Percentiles rank a stretch among this genome's conserved stretches.
phyloP scores from a whole-genome alignment of 148 eudicot species.

The Fagopyrum tataricum region DNA sequence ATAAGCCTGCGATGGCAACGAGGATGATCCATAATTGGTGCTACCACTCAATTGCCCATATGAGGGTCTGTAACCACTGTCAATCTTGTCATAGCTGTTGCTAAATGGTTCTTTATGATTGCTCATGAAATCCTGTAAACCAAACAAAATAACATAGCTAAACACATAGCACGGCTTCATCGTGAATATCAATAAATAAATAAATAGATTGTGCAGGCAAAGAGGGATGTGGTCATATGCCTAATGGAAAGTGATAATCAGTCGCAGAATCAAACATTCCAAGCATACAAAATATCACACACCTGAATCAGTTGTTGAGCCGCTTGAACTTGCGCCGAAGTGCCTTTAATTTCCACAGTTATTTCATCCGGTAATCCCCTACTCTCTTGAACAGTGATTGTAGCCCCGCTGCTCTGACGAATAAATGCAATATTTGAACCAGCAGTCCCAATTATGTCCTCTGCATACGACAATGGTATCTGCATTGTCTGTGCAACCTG shows the following conservation, averaged over 20 bases:
- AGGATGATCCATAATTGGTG: slow-evolving; percentile 12
- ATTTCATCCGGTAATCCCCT: slow-evolving; percentile 74
- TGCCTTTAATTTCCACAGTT: slow-evolving; percentile 91
- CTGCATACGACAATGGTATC: slow-evolving; percentile 84
- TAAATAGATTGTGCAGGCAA: too few relatives aligned
- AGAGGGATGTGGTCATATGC: too few relatives aligned
- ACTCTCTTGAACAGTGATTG: slow-evolving; percentile 83
- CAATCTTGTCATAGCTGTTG: slow-evolving; percentile 45
- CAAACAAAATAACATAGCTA: background rate
- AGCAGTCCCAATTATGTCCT: slow-evolving; percentile 86
- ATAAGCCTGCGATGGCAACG: slow-evolving; percentile 9
- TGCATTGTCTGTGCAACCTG: slow-evolving; percentile 93
- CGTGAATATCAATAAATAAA: too few relatives aligned
- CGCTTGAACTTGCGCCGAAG: slow-evolving; percentile 67
- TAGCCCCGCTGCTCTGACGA: slow-evolving; percentile 82
- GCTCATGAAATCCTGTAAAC: slow-evolving; percentile 54
- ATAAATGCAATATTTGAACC: slow-evolving; percentile 90
- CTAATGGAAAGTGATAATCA: too few relatives aligned
- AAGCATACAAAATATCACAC: background rate
- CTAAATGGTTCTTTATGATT: slow-evolving; percentile 38
- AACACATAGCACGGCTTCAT: background rate
- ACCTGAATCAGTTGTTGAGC: slow-evolving; percentile 98
- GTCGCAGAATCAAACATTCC: too few relatives aligned
- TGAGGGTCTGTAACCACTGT: slow-evolving; percentile 15
- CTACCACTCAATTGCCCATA: slow-evolving; percentile 9